Conservation (phyloP, 129 eudicot species). For the Pseudognaphalium luteoalbum region DNA sequence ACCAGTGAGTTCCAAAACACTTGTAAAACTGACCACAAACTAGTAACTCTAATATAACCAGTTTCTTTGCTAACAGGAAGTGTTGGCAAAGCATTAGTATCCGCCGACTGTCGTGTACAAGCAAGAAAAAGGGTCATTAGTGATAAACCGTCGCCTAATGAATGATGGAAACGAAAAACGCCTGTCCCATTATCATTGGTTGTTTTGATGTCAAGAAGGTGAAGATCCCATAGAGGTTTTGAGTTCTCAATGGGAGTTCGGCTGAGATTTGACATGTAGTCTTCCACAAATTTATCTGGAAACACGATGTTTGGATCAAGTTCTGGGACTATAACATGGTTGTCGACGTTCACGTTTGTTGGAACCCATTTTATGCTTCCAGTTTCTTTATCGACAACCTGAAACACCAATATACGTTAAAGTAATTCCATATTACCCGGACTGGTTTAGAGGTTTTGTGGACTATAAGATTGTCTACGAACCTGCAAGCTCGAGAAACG, state of each 20-base stretch:
- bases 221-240: constrained; percentile 53
- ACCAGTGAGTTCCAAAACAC: constrained; percentile 45
- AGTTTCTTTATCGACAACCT: constrained; percentile 41
- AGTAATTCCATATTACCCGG: background rate
- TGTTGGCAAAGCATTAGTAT: constrained; percentile 35
- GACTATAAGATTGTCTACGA: background rate
- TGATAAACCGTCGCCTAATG: constrained; percentile 54
- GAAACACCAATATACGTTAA: background rate
- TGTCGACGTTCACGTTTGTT: constrained; percentile 44
- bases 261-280: constrained; percentile 46
- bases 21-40: constrained; percentile 29
- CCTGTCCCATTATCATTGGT: constrained; percentile 29
- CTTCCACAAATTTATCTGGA: constrained; percentile 50
- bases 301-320: constrained; percentile 39
- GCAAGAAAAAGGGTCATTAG: constrained; percentile 48
- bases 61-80: constrained; percentile 30
- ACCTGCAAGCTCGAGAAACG: constrained; percentile 54
- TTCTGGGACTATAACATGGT: constrained; percentile 47
- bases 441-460: background rate
- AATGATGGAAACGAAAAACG: constrained; percentile 50
- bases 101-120: constrained; percentile 38
- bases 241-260: constrained; percentile 39
- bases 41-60: constrained; percentile 27
- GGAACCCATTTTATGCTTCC: constrained; percentile 44
- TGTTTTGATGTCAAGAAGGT: constrained; percentile 45